A percentile compares a stretch with the other conserved stretches of the same genome.
Conservation (phyloP, 257 asterid genomes). For the Capsicum pubescens region DNA sequence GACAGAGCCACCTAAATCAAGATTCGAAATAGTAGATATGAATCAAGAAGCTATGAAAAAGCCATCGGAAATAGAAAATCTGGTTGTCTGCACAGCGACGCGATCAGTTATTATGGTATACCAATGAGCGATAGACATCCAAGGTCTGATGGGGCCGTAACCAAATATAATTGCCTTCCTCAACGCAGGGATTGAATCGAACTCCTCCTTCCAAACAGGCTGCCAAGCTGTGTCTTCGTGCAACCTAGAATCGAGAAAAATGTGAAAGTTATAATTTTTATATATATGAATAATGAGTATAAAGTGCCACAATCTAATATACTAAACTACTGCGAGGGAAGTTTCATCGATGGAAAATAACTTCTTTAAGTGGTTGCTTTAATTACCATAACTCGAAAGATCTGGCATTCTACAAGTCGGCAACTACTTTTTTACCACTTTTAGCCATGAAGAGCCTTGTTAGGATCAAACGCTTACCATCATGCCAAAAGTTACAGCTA, state of each 20-base stretch:
- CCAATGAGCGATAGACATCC: conserved; percentile 98
- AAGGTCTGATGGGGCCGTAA: conserved; percentile 85
- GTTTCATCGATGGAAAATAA: background rate
- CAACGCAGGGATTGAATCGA: conserved; percentile 53
- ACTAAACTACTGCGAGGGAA: background rate
- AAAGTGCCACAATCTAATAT: background rate
- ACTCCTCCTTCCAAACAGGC: conserved; percentile 68
- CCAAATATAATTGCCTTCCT: conserved; percentile 80
- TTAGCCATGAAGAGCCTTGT: background rate
- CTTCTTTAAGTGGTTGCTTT: background rate
- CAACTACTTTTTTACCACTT: background rate
- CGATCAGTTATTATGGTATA: conserved; percentile 34
- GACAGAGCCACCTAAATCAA: conserved; percentile 66
- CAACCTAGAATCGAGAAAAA: conserved; percentile 61
- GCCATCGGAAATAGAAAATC: background rate
- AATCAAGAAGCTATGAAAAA: background rate
- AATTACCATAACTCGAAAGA: conserved; percentile 3
- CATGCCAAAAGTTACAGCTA: too few relatives aligned
- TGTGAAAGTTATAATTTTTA: background rate
- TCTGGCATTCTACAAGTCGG: background rate
- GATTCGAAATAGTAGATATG: conserved; percentile 12
- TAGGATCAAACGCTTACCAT: too few relatives aligned
- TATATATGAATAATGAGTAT: background rate
- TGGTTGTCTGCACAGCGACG: background rate
- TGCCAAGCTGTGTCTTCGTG: conserved; percentile 95